These are phyloP conservation scores for Fusarium longipes DNA, from an alignment of 2,329 filamentous ascomycete genomes.

Conservation along the genomic window DNA sequence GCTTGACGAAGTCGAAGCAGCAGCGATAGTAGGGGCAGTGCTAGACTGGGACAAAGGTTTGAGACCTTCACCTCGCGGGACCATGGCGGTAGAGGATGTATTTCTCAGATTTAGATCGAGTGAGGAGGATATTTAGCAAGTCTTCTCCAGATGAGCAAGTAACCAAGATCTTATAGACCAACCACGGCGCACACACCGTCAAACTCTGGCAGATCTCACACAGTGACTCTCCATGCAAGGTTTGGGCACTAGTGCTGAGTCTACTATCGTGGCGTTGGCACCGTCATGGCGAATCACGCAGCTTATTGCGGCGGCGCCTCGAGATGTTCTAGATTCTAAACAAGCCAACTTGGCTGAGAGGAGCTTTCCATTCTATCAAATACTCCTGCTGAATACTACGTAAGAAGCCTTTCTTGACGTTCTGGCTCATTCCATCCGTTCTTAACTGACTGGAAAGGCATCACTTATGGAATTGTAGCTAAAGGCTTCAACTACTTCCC, in stretches of 20 bases:
- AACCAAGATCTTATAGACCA: not conserved
- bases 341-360: not conserved
- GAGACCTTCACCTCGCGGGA: not conserved
- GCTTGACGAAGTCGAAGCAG: not conserved
- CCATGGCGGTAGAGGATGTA: not conserved
- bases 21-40: not conserved
- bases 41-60: too few relatives aligned
- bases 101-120: not conserved
- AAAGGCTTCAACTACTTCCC: not conserved
- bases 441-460: not conserved
- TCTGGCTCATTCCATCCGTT: too few relatives aligned
- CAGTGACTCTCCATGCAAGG: not conserved
- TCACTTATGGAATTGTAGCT: not conserved
- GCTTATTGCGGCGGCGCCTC: not conserved
- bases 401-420: not conserved
- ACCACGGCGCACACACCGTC: not conserved
- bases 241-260: not conserved
- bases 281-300: not conserved
- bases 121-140: not conserved
- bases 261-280: not conserved
- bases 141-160: not conserved
- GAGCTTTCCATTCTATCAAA: not conserved
- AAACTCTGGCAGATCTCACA: not conserved
- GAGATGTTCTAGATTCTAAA: not conserved
- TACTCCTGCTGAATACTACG: not conserved